Percentiles rank a stretch among this genome's conserved stretches.
Evolutionary conservation across 1,284 basidiomycete species (phyloP).

Genomic region (Puccinia polysora): DNA sequence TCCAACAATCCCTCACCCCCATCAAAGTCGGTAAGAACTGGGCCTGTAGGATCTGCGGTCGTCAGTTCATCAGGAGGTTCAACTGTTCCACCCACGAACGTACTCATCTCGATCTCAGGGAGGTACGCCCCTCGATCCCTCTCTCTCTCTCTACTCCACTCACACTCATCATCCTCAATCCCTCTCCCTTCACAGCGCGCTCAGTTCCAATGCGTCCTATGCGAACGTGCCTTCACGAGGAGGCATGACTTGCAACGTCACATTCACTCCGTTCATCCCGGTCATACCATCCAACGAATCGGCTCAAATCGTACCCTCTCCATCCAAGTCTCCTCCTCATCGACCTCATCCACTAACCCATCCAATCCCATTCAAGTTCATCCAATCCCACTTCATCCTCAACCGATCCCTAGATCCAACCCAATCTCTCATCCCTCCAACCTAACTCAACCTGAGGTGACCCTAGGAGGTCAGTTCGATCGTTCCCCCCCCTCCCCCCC

Average conservation of each 20-base stretch:
- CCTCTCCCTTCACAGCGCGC: slow-evolving; percentile 10
- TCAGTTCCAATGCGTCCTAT: slow-evolving; percentile 39
- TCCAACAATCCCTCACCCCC: slow-evolving; percentile 29
- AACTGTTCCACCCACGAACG: slow-evolving; percentile 44
- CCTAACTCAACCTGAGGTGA: no score
- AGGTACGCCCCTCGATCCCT: neutral
- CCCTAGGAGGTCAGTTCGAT: no score
- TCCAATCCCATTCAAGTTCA: neutral
- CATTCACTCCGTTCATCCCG: slow-evolving; percentile 40
- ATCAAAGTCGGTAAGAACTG: slow-evolving; percentile 35
- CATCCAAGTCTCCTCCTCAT: neutral
- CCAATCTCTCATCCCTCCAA: no score
- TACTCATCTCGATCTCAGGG: slow-evolving; percentile 40
- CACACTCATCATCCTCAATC: neutral
- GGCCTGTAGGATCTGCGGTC: slow-evolving; percentile 41
- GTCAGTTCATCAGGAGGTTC: slow-evolving; percentile 39
- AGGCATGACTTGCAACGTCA: slow-evolving; percentile 42
- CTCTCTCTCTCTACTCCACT: neutral
- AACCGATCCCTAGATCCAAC: neutral
- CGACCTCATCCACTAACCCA: neutral
- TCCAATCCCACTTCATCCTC: neutral
- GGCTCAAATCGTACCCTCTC: neutral
- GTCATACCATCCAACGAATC: slow-evolving; percentile 17
- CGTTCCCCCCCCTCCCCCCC: no score
- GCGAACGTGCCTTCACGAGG: slow-evolving; percentile 34